Conservation (phyloP, 2,329 filamentous ascomycete genomes). For the Alternaria ethzedia region DNA sequence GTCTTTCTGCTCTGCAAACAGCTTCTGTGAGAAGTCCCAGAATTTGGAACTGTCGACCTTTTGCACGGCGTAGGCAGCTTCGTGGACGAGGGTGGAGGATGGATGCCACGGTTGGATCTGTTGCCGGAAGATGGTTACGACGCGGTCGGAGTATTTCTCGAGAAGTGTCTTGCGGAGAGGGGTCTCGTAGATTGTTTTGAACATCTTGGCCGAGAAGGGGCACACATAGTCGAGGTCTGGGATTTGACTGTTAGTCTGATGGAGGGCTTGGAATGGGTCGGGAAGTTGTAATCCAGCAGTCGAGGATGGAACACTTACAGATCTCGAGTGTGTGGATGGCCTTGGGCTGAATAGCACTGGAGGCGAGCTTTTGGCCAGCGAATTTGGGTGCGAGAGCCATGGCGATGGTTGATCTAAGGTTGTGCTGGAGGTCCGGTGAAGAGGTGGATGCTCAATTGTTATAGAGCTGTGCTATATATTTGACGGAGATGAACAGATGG, state of each 20-base stretch:
- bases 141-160: conserved; percentile 64
- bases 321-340: conserved; percentile 61
- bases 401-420: background rate
- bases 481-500: background rate
- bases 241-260: background rate
- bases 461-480: background rate
- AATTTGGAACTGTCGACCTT: conserved; percentile 73
- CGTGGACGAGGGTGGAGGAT: conserved; percentile 71
- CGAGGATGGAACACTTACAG: conserved; percentile 47
- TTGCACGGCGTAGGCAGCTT: conserved; percentile 83
- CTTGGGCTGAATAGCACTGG: conserved; percentile 48
- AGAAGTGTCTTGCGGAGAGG: conserved; percentile 70
- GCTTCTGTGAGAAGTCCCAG: conserved; percentile 75
- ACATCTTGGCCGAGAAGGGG: conserved; percentile 76
- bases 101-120: conserved; percentile 97
- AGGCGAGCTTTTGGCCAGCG: conserved; percentile 73
- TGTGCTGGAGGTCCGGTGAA: background rate
- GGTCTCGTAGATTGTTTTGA: conserved; percentile 72
- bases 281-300: background rate
- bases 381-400: conserved; percentile 80
- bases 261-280: background rate
- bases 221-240: conserved; percentile 90
- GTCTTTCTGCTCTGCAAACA: conserved; percentile 72
- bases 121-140: conserved; percentile 85
- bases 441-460: background rate